Evolutionary conservation across 352 stramenopile species (phyloP).

Genomic region (Globisporangium heterothallicum): DNA sequence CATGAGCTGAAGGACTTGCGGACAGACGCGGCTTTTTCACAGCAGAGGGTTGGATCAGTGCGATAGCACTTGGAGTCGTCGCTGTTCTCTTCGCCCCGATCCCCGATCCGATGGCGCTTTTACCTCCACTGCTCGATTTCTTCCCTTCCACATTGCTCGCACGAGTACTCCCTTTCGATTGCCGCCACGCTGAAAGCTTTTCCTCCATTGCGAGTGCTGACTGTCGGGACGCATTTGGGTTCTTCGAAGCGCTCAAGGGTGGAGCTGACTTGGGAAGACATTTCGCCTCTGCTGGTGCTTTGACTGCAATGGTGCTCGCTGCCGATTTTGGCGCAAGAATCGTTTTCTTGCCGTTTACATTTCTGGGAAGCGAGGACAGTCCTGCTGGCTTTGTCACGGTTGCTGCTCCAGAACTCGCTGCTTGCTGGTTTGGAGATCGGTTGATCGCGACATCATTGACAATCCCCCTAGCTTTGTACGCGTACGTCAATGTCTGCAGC

Average conservation of each 20-base stretch:
- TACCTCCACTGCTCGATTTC: neutral
- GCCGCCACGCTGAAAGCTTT: slow-evolving; percentile 11
- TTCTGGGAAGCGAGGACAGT: too few relatives aligned
- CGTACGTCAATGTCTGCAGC: slow-evolving; percentile 38
- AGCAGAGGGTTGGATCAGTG: neutral
- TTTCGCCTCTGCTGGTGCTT: too few relatives aligned
- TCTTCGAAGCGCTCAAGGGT: neutral
- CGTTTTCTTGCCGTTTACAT: too few relatives aligned
- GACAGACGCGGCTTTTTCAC: neutral
- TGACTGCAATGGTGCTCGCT: too few relatives aligned
- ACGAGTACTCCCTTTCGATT: slow-evolving; percentile 2
- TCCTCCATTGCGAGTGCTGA: slow-evolving; percentile 10
- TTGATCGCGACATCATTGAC: slow-evolving; percentile 22
- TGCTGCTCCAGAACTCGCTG: too few relatives aligned
- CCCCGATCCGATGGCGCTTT: neutral
- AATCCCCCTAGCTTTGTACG: slow-evolving; percentile 28
- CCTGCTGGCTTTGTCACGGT: neutral
- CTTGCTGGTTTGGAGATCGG: too few relatives aligned
- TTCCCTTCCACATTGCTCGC: neutral
- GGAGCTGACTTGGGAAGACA: too few relatives aligned
- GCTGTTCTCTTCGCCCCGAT: slow-evolving; percentile 8
- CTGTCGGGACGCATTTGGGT: neutral
- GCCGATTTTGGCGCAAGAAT: neutral
- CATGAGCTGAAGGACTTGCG: neutral
- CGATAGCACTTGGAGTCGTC: slow-evolving; percentile 1